Base-by-base conservation (phyloP, 371 early-diverging fungal species). In the Mortierella sp. region DNA sequence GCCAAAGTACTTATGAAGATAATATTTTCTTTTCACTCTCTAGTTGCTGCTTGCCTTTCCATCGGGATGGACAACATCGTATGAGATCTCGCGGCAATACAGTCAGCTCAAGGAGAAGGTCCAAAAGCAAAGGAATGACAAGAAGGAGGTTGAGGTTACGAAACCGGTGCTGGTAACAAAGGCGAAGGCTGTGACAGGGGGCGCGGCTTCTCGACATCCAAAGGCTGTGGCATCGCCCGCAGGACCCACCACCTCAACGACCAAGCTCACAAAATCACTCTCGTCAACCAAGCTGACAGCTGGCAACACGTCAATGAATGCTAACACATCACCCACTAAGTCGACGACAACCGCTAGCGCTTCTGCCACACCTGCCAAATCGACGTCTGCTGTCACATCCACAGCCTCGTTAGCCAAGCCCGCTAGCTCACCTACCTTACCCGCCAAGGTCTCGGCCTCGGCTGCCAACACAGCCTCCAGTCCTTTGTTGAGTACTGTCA, bases 71-170 rank as follows among this genome's bases (percentile, higher is more conserved):
- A 91, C 91, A 88, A 88, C 90, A 0, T 88, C 91, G 0, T 89
- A 90, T 27, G 93, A 91, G 41, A 90, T 92, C 75, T 91, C 91
- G 35, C 86, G 91, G 29, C 91, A 91, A 56, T 90, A 91, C 76
- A 92, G 91, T 70, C 88, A 88, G 56, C 88, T 90, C 60, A 92
- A 91, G 80, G 83, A 84, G 21, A 82, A 84, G 46, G 82, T 83
- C 7, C 87, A 87, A 75, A 78, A 81, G 60, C 81, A 80, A 51
- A 81, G 75, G 48, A 56, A 63, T 24, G 78, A 79, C 44, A 54
- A 51, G 21, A 79, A 85, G 35, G 60, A 63, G 4, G 65, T 58
- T 74, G 35, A 79, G 29, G 38, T 65, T 43, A 72, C 21, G 16
- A 18, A 81, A 27, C 51, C 77, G 3, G 71, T 54, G 6, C 54